Conservation (phyloP, 176 grass and related monocot genomes). For the Aegilops tauschii region DNA sequence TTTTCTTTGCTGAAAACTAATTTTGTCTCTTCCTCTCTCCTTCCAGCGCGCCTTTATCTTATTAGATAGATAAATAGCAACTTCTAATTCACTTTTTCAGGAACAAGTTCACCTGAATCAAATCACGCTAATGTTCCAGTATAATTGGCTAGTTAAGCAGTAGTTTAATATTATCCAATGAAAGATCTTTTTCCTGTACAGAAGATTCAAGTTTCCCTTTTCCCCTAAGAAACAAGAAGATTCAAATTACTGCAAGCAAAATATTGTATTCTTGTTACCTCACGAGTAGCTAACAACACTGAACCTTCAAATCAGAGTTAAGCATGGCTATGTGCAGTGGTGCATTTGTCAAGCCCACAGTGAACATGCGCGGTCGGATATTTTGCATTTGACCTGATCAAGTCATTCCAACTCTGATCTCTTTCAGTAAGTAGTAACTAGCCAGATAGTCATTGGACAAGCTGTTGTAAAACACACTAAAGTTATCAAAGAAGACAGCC, state of each 20-base stretch:
- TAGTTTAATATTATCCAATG: background rate
- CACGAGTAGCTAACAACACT: background rate
- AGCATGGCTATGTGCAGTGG: background rate
- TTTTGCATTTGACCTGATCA: too few relatives aligned
- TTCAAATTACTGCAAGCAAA: background rate
- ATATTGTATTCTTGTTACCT: background rate
- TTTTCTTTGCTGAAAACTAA: too few relatives aligned
- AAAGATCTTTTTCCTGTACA: background rate
- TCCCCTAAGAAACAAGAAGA: background rate
- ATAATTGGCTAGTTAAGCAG: background rate
- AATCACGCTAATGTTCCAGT: background rate
- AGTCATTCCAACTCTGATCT: background rate
- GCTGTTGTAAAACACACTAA: background rate
- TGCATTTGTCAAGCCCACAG: background rate
- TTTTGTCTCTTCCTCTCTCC: too few relatives aligned
- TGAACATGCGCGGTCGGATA: background rate
- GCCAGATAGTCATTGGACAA: background rate
- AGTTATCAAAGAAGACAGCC: background rate
- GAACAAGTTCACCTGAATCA: background rate
- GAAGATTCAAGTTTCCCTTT: background rate
- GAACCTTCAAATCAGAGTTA: background rate
- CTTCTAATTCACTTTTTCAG: too few relatives aligned
- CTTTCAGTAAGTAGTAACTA: background rate
- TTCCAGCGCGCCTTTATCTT: background rate
- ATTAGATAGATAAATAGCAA: too few relatives aligned